phyloP scores from a whole-genome alignment of 768 basidiomycete species.

The Mrakia frigida region DNA sequence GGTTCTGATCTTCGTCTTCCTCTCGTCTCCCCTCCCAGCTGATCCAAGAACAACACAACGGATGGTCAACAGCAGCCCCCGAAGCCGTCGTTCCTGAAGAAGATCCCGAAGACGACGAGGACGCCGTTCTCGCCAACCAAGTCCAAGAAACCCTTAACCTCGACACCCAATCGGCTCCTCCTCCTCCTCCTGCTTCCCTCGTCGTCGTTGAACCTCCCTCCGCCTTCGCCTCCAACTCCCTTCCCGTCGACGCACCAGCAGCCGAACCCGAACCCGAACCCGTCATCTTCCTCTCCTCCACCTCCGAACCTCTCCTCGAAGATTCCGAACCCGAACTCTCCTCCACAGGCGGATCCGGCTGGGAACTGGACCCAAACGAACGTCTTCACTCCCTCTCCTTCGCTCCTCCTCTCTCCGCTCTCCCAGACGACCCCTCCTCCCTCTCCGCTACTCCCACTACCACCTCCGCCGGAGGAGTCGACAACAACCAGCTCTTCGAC shows the following conservation, averaged over 20 bases:
- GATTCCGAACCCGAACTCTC: neutral
- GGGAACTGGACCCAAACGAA: conserved; percentile 7
- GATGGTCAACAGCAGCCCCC: neutral
- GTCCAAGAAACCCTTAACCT: neutral
- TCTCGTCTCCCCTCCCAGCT: neutral
- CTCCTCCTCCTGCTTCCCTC: neutral
- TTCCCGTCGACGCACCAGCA: too few species aligned
- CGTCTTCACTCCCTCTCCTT: neutral
- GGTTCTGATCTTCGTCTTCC: neutral
- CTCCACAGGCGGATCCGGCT: conserved; percentile 4
- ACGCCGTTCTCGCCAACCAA: too few species aligned
- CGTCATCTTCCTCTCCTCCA: neutral
- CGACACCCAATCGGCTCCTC: too few species aligned
- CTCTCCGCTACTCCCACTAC: neutral
- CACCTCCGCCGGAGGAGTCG: neutral
- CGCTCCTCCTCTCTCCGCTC: neutral
- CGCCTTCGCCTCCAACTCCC: neutral
- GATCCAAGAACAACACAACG: neutral
- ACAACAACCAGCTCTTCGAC: neutral
- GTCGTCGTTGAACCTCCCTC: neutral
- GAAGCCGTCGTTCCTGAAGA: too few species aligned
- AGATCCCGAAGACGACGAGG: neutral
- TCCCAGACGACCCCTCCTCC: neutral
- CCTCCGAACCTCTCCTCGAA: neutral
- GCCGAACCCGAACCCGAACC: neutral